Conservation (phyloP, 495 filamentous ascomycete genomes). For the Daldinia concentrica region DNA sequence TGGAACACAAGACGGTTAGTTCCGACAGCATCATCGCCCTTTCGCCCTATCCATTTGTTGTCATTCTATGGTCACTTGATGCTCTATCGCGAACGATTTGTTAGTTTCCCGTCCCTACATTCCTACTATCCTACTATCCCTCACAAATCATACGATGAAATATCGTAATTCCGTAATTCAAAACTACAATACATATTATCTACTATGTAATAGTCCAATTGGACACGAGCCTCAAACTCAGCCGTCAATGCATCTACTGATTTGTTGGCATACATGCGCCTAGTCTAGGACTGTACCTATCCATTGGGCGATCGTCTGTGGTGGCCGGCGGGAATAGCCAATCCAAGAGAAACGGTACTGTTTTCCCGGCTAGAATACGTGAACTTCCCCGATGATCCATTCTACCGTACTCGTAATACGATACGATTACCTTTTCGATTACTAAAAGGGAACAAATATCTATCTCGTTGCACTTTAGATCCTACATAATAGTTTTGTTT, state of each 20-base stretch:
- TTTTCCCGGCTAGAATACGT: constrained; percentile 39
- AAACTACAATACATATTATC: constrained; percentile 22
- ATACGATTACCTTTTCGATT: constrained; percentile 15
- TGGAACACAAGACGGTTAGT: constrained; percentile 40
- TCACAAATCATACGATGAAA: constrained; percentile 38
- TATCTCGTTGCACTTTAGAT: constrained; percentile 13
- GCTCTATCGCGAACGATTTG: constrained; percentile 21
- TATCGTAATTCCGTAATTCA: constrained; percentile 42
- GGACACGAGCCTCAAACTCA: constrained; percentile 41
- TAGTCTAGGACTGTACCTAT: constrained; percentile 28
- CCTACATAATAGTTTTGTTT: neutral
- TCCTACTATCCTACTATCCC: neutral
- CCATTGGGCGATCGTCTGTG: constrained; percentile 40
- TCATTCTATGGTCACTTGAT: constrained; percentile 33
- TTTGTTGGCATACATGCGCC: constrained; percentile 43
- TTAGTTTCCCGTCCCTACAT: constrained; percentile 14
- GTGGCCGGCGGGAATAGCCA: constrained; percentile 32
- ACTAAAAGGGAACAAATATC: constrained; percentile 19
- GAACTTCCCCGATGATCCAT: constrained; percentile 30
- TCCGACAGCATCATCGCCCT: constrained; percentile 21
- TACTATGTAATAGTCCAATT: constrained; percentile 40
- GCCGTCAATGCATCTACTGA: constrained; percentile 41
- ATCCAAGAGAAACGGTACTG: constrained; percentile 32
- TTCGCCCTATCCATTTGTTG: constrained; percentile 15
- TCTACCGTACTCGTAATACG: constrained; percentile 32